Base-by-base conservation (phyloP, 495 filamentous ascomycete species). In the Melanomma pulvis-pyrius region DNA sequence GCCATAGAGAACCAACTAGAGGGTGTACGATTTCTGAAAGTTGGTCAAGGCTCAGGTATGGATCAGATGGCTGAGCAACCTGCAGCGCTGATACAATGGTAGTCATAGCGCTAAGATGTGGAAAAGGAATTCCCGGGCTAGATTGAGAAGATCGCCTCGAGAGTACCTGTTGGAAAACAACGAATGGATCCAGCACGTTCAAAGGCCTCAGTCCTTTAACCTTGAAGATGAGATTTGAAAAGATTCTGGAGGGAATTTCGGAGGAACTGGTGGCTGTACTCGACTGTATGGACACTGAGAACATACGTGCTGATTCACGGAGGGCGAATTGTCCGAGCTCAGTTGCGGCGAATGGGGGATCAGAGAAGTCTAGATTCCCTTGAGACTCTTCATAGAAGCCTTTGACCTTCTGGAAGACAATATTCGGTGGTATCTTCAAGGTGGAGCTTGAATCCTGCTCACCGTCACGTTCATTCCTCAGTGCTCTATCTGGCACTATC, bases 1-100 rank as follows among this genome's bases (percentile, higher is more conserved):
- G 67, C 93, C 93, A 98, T 0, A 93, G 79, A 62, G 86, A 81
- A 15, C 79, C 81, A 15, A 94, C 86, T 21, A 97, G 75, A 25
- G 83, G 79, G 12, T 87, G 81, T 19, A 93, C 84, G 19, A 93
- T 74, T 24, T 86, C 82, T 30, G 86, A 86, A 7, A 92, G 76
- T 57, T 88, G 81, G 72, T 49, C 81, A 76, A 49, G 78, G 79
- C 60, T 88, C 76, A 66, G 85, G 83, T 63, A 78, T 76, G 28
- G 78, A 67, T 30, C 60, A 62, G 54, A 46, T 5, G 34, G 26
- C 49, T 82, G 79, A 17, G 82, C 82, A 49, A 81, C 84, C 70
- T 87, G 88, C 47, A 90, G 76, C 64, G 83, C 83, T 2, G 87
- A 86, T 25, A 88, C 75, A 26, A 89, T 80, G 51, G 82, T 83